Evolutionary conservation across 2,329 filamentous ascomycete species (phyloP).

Genomic region (Zymoseptoria pseudotritici): DNA sequence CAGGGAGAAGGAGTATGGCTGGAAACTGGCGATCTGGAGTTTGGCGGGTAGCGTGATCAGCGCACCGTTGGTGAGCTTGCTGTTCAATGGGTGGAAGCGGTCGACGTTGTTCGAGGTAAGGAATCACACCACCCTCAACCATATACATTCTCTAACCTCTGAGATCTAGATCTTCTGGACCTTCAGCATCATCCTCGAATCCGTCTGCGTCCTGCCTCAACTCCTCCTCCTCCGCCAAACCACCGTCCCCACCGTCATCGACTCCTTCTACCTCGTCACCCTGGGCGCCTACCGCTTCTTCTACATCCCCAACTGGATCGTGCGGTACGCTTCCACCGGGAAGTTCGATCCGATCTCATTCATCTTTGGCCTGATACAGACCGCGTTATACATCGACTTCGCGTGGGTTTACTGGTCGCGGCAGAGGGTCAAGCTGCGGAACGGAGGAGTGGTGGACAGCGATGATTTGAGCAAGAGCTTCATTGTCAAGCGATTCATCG

Average conservation of each 20-base stretch:
- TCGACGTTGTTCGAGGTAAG: constrained; percentile 25
- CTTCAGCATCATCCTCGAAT: constrained; percentile 88
- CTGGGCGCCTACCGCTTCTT: constrained; percentile 81
- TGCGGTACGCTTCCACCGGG: constrained; percentile 48
- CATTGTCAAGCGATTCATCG: constrained; percentile 72
- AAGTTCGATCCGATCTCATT: constrained; percentile 59
- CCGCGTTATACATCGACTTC: constrained; percentile 84
- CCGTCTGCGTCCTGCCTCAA: constrained; percentile 82
- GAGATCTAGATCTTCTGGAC: constrained; percentile 63
- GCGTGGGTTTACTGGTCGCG: constrained; percentile 94
- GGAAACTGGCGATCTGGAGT: constrained; percentile 74
- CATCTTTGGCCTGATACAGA: constrained; percentile 84
- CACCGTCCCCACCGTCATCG: constrained; percentile 90
- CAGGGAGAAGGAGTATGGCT: constrained; percentile 84
- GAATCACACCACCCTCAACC: background rate
- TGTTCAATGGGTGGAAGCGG: constrained; percentile 46
- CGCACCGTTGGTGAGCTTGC: constrained; percentile 65
- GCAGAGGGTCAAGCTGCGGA: constrained; percentile 86
- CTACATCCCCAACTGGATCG: constrained; percentile 88
- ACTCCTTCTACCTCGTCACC: constrained; percentile 88
- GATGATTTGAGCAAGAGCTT: constrained; percentile 83
- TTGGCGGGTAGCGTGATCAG: constrained; percentile 57
- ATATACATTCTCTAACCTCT: background rate
- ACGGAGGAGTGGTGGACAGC: constrained; percentile 79
- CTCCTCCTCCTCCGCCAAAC: constrained; percentile 87